These are phyloP conservation scores for Plasmopara halstedii DNA, from an alignment of 352 stramenopile species.

Conservation along the genomic window DNA sequence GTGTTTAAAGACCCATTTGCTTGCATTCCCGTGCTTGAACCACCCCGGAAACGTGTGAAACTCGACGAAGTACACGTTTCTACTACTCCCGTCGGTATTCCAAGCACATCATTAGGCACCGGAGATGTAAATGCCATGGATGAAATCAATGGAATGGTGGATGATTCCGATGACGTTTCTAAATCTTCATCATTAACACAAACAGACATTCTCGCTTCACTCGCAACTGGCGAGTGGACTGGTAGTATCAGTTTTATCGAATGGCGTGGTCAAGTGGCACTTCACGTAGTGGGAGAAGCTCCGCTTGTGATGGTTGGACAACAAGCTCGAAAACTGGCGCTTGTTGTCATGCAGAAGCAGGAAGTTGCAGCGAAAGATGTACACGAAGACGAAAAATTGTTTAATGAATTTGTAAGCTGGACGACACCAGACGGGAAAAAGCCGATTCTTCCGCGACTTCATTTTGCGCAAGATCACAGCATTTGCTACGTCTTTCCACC, in stretches of 20 bases:
- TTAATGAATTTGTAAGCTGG: constrained; percentile 84
- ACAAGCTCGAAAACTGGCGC: constrained; percentile 66
- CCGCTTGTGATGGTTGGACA: constrained; percentile 74
- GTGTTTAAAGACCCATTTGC: constrained; percentile 72
- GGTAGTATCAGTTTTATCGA: constrained; percentile 83
- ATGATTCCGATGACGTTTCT: constrained; percentile 16
- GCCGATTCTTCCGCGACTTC: constrained; percentile 55
- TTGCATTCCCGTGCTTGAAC: constrained; percentile 61
- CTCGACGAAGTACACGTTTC: constrained; percentile 29
- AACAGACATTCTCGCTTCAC: constrained; percentile 29
- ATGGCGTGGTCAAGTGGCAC: constrained; percentile 68
- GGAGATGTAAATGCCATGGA: constrained; percentile 17
- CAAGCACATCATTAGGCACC: too few species aligned
- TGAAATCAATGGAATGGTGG: constrained; percentile 3
- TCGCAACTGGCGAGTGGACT: constrained; percentile 61
- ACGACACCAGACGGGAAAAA: constrained; percentile 51
- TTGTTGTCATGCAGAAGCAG: constrained; percentile 56
- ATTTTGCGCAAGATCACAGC: constrained; percentile 70
- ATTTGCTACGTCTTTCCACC: constrained; percentile 61
- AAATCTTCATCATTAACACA: constrained; percentile 18
- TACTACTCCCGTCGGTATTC: too few species aligned
- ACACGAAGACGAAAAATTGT: constrained; percentile 69
- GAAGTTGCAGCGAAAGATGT: constrained; percentile 25
- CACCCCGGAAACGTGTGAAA: constrained; percentile 58
- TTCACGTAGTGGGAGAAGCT: constrained; percentile 66